A percentile compares a stretch with the other conserved stretches of the same genome.
Evolutionary conservation across 805 yeast species (phyloP).

Genomic region (Saccharomycopsis sp.): DNA sequence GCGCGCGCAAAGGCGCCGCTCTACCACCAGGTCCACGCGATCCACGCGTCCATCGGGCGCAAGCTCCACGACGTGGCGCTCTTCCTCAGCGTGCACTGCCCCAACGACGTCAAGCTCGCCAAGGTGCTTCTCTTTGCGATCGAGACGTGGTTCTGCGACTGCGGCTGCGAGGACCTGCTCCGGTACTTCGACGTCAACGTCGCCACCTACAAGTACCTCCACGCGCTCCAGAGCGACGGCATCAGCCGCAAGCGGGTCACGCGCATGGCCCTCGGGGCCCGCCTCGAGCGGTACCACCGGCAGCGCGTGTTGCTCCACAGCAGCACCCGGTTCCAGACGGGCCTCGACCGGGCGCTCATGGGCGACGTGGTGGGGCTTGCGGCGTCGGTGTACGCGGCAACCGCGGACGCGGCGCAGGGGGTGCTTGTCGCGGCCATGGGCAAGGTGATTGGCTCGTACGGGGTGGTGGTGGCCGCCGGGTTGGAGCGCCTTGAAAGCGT

Average conservation of each 20-base stretch:
- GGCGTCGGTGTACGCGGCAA: constrained; percentile 62
- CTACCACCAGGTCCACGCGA: constrained; percentile 50
- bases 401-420: constrained; percentile 63
- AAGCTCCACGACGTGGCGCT: constrained; percentile 52
- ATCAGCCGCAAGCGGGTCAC: constrained; percentile 66
- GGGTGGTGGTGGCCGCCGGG: constrained; percentile 43
- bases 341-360: constrained; percentile 54
- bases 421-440: constrained; percentile 64
- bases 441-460: constrained; percentile 60
- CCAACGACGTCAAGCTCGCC: constrained; percentile 58
- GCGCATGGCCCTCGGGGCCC: constrained; percentile 66
- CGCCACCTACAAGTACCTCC: constrained; percentile 49
- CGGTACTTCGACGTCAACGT: constrained; percentile 47
- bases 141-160: constrained; percentile 74
- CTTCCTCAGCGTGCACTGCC: constrained; percentile 41
- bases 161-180: constrained; percentile 63
- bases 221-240: constrained; percentile 54
- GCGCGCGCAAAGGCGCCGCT: constrained; percentile 36
- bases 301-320: constrained; percentile 66
- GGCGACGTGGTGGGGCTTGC: constrained; percentile 59
- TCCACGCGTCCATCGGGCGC: constrained; percentile 54
- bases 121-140: constrained; percentile 56
- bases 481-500: constrained; percentile 45
- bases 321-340: constrained; percentile 64
- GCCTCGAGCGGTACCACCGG: constrained; percentile 67